phyloP scores from a whole-genome alignment of 176 grass and related monocot genomes.

The Poa annua region DNA sequence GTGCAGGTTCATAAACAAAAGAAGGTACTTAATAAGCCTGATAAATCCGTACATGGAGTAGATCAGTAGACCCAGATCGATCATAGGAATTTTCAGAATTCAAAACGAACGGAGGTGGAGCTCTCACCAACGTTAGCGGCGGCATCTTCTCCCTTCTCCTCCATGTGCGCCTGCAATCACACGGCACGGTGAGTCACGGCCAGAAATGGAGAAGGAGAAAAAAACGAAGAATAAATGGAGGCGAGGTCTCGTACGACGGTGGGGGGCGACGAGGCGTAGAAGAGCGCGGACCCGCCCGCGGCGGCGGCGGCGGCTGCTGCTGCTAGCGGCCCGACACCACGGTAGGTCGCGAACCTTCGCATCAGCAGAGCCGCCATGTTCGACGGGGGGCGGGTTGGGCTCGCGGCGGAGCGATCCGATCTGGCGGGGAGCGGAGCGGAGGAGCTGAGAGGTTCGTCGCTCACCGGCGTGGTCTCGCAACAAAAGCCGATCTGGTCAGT shows the following conservation, averaged over 20 bases:
- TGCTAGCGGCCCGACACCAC: conserved; percentile 45
- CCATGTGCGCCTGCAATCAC: conserved; percentile 74
- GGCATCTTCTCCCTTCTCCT: conserved; percentile 53
- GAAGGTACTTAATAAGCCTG: not conserved
- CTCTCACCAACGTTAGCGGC: conserved; percentile 75
- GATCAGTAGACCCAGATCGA: not conserved
- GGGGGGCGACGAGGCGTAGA: conserved; percentile 54
- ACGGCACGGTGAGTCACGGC: conserved; percentile 12
- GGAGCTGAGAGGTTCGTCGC: conserved; percentile 2
- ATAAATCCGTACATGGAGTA: not conserved
- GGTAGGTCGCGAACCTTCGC: conserved; percentile 59
- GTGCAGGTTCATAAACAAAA: not conserved
- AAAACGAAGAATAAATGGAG: conserved; percentile 39
- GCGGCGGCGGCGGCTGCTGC: conserved; percentile 53
- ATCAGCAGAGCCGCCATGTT: conserved; percentile 71
- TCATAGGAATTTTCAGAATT: not conserved
- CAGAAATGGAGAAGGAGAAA: not conserved
- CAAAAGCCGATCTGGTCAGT: conserved; percentile 1
- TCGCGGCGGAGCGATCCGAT: conserved; percentile 44
- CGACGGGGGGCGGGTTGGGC: not conserved
- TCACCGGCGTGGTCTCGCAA: conserved; percentile 33
- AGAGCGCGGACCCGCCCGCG: conserved; percentile 55
- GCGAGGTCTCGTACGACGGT: conserved; percentile 49
- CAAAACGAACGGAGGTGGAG: not conserved
- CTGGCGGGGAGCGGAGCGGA: conserved; percentile 25